A percentile compares a stretch with the other conserved stretches of the same genome.
Conservation (phyloP, 2,329 filamentous ascomycete genomes). For the Drechmeria coniospora region DNA sequence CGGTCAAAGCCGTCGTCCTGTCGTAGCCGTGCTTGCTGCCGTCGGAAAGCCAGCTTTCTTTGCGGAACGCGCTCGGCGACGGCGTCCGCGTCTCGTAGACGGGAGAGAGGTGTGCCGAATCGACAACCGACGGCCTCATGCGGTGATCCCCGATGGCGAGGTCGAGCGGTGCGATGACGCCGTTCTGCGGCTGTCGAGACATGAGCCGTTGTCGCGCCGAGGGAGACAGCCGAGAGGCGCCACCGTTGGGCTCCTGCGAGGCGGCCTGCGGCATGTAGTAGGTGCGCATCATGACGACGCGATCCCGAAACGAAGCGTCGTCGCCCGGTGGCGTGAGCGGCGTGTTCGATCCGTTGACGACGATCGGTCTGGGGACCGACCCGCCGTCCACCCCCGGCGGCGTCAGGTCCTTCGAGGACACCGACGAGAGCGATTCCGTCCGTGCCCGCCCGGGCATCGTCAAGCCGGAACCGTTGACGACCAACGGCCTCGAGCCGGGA, state of each 20-base stretch:
- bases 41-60: too few relatives aligned
- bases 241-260: slow-evolving; percentile 15
- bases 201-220: slow-evolving; percentile 21
- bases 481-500: slow-evolving; percentile 29
- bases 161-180: slow-evolving; percentile 38
- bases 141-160: slow-evolving; percentile 33
- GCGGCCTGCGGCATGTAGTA: slow-evolving; percentile 14
- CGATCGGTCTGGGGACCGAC: slow-evolving; percentile 12
- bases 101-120: slow-evolving; percentile 47
- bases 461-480: slow-evolving; percentile 34
- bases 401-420: too few relatives aligned
- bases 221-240: slow-evolving; percentile 15
- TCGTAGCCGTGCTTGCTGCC: too few relatives aligned
- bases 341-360: slow-evolving; percentile 20
- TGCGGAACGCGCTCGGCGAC: slow-evolving; percentile 47
- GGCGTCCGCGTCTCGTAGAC: slow-evolving; percentile 61
- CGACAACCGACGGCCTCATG: slow-evolving; percentile 17
- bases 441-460: too few relatives aligned
- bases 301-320: slow-evolving; percentile 25
- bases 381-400: too few relatives aligned
- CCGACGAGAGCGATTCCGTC: slow-evolving; percentile 7
- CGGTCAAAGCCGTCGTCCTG: too few relatives aligned
- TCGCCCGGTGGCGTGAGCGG: slow-evolving; percentile 11
- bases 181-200: slow-evolving; percentile 28
- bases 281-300: slow-evolving; percentile 23